Evolutionary conservation across 2,329 filamentous ascomycete genomes (phyloP).

Genomic region (Botrytis porri): DNA sequence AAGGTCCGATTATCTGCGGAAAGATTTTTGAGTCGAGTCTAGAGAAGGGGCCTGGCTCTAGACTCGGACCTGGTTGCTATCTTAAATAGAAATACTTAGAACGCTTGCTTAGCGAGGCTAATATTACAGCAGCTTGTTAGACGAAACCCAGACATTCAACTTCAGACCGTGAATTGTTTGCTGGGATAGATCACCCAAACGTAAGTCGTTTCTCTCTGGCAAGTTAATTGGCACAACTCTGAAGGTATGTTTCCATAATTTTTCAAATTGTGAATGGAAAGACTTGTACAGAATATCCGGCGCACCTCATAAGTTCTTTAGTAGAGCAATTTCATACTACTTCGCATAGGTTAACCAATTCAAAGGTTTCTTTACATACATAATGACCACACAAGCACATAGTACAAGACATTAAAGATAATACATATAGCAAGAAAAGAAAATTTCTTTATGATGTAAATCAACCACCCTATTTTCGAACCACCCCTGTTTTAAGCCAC

Average conservation of each 20-base stretch:
- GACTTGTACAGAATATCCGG: background rate
- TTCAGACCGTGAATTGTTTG: background rate
- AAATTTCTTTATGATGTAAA: background rate
- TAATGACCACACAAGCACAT: background rate
- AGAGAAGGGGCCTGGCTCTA: background rate
- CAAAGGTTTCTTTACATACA: background rate
- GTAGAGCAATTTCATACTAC: background rate
- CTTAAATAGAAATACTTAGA: background rate
- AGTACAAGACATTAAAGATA: background rate
- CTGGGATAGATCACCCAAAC: background rate
- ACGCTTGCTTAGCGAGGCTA: background rate
- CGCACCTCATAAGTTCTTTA: background rate
- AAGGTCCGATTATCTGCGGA: background rate
- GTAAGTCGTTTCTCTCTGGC: background rate
- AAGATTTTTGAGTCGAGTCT: background rate
- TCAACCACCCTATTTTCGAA: no score
- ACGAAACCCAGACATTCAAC: background rate
- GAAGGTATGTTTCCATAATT: background rate
- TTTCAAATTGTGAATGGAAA: background rate
- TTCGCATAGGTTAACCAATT: background rate
- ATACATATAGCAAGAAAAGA: background rate
- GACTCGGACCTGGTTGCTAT: background rate
- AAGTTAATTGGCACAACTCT: background rate
- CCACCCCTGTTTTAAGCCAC: no score
- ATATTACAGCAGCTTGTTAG: background rate